Evolutionary conservation across 805 yeast genomes (phyloP).

Genomic region (Henningerozyma blattae): DNA sequence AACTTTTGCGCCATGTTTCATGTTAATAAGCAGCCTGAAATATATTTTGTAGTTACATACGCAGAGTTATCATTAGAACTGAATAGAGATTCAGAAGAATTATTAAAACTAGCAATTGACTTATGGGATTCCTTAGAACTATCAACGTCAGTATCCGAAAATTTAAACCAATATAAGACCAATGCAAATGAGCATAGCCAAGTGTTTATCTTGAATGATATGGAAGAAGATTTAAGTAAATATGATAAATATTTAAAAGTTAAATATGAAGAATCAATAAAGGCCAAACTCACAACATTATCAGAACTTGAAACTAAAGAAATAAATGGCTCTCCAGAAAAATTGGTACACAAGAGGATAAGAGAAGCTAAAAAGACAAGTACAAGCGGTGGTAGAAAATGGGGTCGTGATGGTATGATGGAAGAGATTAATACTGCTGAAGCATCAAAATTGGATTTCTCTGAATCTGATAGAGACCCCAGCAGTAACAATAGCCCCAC

Average conservation of each 20-base stretch:
- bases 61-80: constrained; percentile 32
- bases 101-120: constrained; percentile 26
- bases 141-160: constrained; percentile 19
- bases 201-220: constrained; percentile 17
- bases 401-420: constrained; percentile 53
- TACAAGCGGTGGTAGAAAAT: constrained; percentile 35
- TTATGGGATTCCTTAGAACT: constrained; percentile 26
- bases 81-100: constrained; percentile 32
- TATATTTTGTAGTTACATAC: constrained; percentile 29
- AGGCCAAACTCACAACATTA: background rate
- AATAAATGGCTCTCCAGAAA: background rate
- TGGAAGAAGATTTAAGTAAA: constrained; percentile 25
- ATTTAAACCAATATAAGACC: constrained; percentile 19
- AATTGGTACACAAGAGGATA: background rate
- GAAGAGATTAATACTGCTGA: constrained; percentile 32
- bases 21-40: constrained; percentile 23
- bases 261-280: constrained; percentile 20
- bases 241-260: constrained; percentile 28
- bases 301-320: constrained; percentile 5
- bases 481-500: constrained; percentile 6
- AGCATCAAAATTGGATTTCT: constrained; percentile 42
- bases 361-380: constrained; percentile 3
- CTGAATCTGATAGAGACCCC: constrained; percentile 21
- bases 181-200: constrained; percentile 19
- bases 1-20: constrained; percentile 16